phyloP scores from a whole-genome alignment of 2,329 filamentous ascomycete species.

The Rutstroemia sydowiana region DNA sequence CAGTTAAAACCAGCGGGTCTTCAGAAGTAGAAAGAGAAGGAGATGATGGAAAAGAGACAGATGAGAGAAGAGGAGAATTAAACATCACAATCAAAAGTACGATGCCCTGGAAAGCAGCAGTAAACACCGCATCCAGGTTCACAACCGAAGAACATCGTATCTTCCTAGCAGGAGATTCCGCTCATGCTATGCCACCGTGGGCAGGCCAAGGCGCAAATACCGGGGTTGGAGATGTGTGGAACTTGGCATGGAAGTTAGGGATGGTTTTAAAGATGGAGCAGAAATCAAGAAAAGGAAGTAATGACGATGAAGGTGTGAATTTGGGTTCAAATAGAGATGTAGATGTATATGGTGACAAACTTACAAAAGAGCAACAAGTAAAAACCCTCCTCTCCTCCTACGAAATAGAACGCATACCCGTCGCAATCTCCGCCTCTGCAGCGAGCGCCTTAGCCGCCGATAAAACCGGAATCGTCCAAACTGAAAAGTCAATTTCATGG shows the following conservation, averaged over 20 bases:
- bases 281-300: neutral
- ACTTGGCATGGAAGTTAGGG: conserved; percentile 38
- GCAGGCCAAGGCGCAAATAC: conserved; percentile 37
- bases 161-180: conserved; percentile 42
- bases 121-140: conserved; percentile 26
- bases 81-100: conserved; percentile 31
- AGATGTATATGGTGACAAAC: too few species aligned
- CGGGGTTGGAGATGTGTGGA: conserved; percentile 34
- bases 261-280: conserved; percentile 23
- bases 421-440: conserved; percentile 22
- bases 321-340: too few species aligned
- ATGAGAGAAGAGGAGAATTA: neutral
- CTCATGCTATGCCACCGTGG: conserved; percentile 41
- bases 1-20: too few species aligned
- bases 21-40: too few species aligned
- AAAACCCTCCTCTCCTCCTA: too few species aligned
- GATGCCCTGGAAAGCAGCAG: conserved; percentile 29
- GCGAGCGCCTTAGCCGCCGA: conserved; percentile 10
- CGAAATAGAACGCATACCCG: conserved; percentile 32
- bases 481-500: neutral
- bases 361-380: too few species aligned
- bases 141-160: conserved; percentile 27
- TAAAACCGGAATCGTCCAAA: conserved; percentile 11
- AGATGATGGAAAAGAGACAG: too few species aligned
- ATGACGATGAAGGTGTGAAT: conserved; percentile 13